A percentile compares a stretch with the other conserved stretches of the same genome.
phyloP scores from a whole-genome alignment of 495 filamentous ascomycete species.

The Chaetomidium leptoderma region DNA sequence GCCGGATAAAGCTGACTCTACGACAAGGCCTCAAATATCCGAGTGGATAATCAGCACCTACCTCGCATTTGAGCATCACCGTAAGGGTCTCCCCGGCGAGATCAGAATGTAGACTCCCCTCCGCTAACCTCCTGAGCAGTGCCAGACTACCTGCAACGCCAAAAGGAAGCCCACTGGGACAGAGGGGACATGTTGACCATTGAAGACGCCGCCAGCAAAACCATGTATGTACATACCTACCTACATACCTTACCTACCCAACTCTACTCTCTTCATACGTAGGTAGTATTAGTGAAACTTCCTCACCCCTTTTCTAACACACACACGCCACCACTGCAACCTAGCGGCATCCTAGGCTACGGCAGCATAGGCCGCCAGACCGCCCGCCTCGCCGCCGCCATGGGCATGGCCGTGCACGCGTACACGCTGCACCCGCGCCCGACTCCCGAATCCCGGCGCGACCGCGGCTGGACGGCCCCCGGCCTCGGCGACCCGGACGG shows the following conservation, averaged over 20 bases:
- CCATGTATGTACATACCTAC: slow-evolving; percentile 37
- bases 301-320: background rate
- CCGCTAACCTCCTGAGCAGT: slow-evolving; percentile 27
- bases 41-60: slow-evolving; percentile 67
- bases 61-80: slow-evolving; percentile 45
- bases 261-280: too few species aligned
- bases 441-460: slow-evolving; percentile 53
- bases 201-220: slow-evolving; percentile 44
- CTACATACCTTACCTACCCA: background rate
- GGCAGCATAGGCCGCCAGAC: slow-evolving; percentile 79
- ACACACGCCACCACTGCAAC: background rate
- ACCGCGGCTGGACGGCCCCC: slow-evolving; percentile 65
- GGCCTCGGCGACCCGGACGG: slow-evolving; percentile 77
- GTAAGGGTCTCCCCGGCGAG: slow-evolving; percentile 31
- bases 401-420: slow-evolving; percentile 79
- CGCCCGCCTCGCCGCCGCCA: slow-evolving; percentile 61
- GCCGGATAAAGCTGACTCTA: too few species aligned
- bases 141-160: slow-evolving; percentile 51
- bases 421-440: slow-evolving; percentile 70
- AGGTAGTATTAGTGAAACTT: too few species aligned
- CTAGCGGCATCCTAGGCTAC: slow-evolving; percentile 80
- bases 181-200: slow-evolving; percentile 28
- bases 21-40: slow-evolving; percentile 61
- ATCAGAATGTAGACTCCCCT: too few species aligned
- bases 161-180: slow-evolving; percentile 52